phyloP scores from a whole-genome alignment of 2,329 filamentous ascomycete species.

The Colletotrichum aenigma region DNA sequence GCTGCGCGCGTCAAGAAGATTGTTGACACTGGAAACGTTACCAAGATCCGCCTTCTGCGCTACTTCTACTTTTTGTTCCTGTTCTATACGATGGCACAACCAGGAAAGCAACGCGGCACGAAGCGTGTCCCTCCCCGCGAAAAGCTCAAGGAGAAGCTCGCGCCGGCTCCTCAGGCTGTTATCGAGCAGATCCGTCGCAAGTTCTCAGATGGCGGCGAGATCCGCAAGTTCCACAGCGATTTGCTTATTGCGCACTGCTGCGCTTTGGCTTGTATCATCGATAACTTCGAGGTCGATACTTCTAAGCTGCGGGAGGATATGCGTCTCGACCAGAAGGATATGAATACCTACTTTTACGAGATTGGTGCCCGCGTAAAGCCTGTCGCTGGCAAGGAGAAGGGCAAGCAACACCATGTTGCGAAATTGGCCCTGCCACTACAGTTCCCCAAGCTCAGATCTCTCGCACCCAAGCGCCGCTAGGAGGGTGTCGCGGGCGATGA shows the following conservation, averaged over 20 bases:
- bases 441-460: conserved; percentile 71
- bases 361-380: conserved; percentile 73
- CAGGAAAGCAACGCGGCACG: conserved; percentile 50
- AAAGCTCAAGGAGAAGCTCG: conserved; percentile 61
- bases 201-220: conserved; percentile 67
- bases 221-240: conserved; percentile 75
- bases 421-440: conserved; percentile 77
- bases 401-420: conserved; percentile 62
- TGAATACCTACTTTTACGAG: conserved; percentile 75
- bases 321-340: conserved; percentile 71
- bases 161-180: conserved; percentile 64
- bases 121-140: conserved; percentile 63
- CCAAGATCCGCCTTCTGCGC: conserved; percentile 62
- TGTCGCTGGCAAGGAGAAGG: conserved; percentile 65
- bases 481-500: neutral
- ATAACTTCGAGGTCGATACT: conserved; percentile 76
- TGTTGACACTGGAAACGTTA: conserved; percentile 44
- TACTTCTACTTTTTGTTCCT: conserved; percentile 64
- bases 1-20: conserved; percentile 63
- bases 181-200: conserved; percentile 71
- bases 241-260: conserved; percentile 76
- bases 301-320: conserved; percentile 74
- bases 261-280: conserved; percentile 72
- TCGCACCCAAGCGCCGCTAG: conserved; percentile 25
- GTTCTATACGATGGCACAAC: conserved; percentile 53